A percentile compares a stretch with the other conserved stretches of the same genome.
These are phyloP conservation scores for Cocos nucifera DNA, from an alignment of 176 grass and related monocot species.

Conservation along the genomic window DNA sequence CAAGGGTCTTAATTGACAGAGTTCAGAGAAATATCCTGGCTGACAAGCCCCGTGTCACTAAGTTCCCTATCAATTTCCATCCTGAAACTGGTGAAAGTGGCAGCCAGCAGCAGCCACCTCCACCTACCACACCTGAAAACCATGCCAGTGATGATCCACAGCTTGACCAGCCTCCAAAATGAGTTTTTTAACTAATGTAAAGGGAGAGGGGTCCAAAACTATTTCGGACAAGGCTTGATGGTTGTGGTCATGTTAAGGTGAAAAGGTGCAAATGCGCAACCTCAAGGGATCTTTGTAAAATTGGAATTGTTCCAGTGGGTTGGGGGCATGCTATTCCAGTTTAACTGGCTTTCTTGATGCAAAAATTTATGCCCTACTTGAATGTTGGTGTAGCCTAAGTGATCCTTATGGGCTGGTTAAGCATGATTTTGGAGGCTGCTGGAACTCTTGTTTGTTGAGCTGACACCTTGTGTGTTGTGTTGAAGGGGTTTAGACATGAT, in stretches of 20 bases:
- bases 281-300: constrained; percentile 14
- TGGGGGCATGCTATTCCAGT: neutral
- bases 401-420: neutral
- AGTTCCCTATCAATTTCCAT: constrained; percentile 98
- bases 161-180: constrained; percentile 7
- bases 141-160: constrained; percentile 20
- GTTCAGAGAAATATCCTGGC: constrained; percentile 95
- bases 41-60: constrained; percentile 94
- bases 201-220: too few relatives aligned
- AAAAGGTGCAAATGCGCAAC: neutral
- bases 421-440: too few relatives aligned
- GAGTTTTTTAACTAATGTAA: constrained; percentile 4
- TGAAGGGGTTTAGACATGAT: too few relatives aligned
- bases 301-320: constrained; percentile 7
- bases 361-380: constrained; percentile 1
- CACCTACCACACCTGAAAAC: constrained; percentile 35
- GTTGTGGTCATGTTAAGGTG: too few relatives aligned
- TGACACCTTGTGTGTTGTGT: too few relatives aligned
- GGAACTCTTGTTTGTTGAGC: too few relatives aligned
- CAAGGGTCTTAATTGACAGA: constrained; percentile 56
- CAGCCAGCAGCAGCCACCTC: constrained; percentile 39
- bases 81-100: constrained; percentile 61
- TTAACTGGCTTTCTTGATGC: neutral
- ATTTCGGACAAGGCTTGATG: too few relatives aligned
- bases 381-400: neutral